Base-by-base conservation (phyloP, 768 basidiomycete genomes). In the Pleurotus citrinopileatus region DNA sequence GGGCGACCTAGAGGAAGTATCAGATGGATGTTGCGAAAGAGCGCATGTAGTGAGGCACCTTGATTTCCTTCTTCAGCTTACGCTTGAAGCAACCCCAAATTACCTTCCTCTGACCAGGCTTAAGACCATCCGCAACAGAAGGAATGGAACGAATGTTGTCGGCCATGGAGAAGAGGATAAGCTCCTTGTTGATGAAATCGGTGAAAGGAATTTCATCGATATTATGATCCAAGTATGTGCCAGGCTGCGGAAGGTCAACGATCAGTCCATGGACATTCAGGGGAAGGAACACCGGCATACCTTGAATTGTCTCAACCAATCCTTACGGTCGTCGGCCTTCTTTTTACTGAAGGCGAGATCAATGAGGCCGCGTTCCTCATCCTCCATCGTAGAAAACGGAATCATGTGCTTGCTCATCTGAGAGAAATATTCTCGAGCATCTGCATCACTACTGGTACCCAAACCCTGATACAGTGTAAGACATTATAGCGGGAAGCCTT, bases 331-430 rank as follows among this genome's bases (percentile, higher is more conserved):
- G 56, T 99, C 97, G 0, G 94, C 91, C 65, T 96, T 98, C 79
- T 98, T 98, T 83, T 98, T 99, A 76, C 93, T 98, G 78, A 99
- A 99, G 0, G 97, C 97, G 53, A 99, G 85, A 36, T 99, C 97
- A 56, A 99, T 96, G 29, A 98, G 78, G 5, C 86, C 86, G 42
- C 83, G 84, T 60, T 98, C 97, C 2, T 87, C 94, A 0, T 86
- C 80, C 63, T 89, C 83, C 3, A 84, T 86, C 2, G 84, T 72
- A 2, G 89, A 80, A 72, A 99, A 98, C 0, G 93, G 90, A 53
- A 99, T 91, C 80, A 96, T 89, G 65, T 99, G 97, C 65, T 89
- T 95, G 63, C 78, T 77, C 83, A 98, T 94, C 62, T 90, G 80
- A 55, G 87, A 79, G 67, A 99, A 99, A 72, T 98, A 99, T 59